Percentiles rank a stretch among this genome's conserved stretches.
Conservation (phyloP, 2,329 filamentous ascomycete genomes). For the Colletotrichum graminicola region DNA sequence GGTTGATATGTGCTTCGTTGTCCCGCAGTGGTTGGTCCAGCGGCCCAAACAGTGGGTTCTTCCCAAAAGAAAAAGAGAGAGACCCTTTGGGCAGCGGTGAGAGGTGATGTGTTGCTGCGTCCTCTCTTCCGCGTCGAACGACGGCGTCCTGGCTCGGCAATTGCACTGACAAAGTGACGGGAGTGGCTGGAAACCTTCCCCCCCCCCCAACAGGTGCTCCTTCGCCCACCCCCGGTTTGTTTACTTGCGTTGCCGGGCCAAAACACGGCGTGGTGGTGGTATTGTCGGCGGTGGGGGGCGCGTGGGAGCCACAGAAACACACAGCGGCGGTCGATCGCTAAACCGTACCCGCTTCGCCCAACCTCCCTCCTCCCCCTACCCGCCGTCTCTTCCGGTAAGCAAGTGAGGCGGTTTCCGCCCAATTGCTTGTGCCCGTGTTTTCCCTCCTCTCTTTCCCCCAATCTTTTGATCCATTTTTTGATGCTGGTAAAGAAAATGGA, state of each 20-base stretch:
- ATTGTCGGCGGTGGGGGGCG: neutral
- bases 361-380: slow-evolving; percentile 7
- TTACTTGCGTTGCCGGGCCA: slow-evolving; percentile 38
- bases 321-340: neutral
- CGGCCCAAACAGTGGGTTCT: neutral
- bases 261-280: neutral
- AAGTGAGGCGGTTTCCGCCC: neutral
- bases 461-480: no score
- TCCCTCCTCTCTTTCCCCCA: no score
- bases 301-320: no score
- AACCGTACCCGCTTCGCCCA: slow-evolving; percentile 18
- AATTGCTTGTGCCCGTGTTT: no score
- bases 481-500: neutral
- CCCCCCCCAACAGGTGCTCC: neutral
- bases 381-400: neutral
- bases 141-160: neutral
- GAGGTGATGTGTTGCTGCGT: neutral
- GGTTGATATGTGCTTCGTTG: slow-evolving; percentile 34
- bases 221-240: slow-evolving; percentile 7
- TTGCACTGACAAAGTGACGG: slow-evolving; percentile 35
- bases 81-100: slow-evolving; percentile 22
- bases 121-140: neutral
- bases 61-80: no score
- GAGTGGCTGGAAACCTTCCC: slow-evolving; percentile 40
- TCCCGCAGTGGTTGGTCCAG: slow-evolving; percentile 40